Percentiles rank a stretch among this genome's conserved stretches.
Evolutionary conservation across 345 rosid genomes (phyloP).

Genomic region (Salix caprea): DNA sequence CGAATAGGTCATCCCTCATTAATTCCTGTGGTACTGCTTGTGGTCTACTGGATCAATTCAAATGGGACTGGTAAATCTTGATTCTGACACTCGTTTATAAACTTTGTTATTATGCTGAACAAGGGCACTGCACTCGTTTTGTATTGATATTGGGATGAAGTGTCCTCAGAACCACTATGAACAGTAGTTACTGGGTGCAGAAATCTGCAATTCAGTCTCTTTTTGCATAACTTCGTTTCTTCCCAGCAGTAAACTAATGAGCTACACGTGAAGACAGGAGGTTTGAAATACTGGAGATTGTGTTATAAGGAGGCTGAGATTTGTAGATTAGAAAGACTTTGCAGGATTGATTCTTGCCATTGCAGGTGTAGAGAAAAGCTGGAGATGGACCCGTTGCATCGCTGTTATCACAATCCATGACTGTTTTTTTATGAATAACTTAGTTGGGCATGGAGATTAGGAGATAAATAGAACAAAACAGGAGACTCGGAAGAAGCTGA

Average conservation of each 20-base stretch:
- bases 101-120: not conserved
- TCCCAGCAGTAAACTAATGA: not conserved
- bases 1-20: not conserved
- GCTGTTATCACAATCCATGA: not conserved
- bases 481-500: slow-evolving; percentile 7
- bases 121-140: not conserved
- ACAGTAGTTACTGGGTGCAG: not conserved
- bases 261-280: slow-evolving; percentile 24
- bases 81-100: not conserved
- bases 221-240: not conserved
- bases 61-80: not conserved
- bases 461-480: slow-evolving; percentile 9
- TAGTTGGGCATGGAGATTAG: slow-evolving; percentile 20
- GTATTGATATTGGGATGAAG: not conserved
- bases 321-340: slow-evolving; percentile 21
- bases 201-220: not conserved
- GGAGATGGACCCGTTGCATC: slow-evolving; percentile 24
- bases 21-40: not conserved
- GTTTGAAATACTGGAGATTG: slow-evolving; percentile 28
- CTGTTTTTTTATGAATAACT: slow-evolving; percentile 24
- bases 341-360: slow-evolving; percentile 26
- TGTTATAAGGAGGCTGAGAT: slow-evolving; percentile 32
- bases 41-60: not conserved
- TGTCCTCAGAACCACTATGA: not conserved
- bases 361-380: slow-evolving; percentile 36